Base-by-base conservation (phyloP, 306 rosid species). In the Sesbania bispinosa region DNA sequence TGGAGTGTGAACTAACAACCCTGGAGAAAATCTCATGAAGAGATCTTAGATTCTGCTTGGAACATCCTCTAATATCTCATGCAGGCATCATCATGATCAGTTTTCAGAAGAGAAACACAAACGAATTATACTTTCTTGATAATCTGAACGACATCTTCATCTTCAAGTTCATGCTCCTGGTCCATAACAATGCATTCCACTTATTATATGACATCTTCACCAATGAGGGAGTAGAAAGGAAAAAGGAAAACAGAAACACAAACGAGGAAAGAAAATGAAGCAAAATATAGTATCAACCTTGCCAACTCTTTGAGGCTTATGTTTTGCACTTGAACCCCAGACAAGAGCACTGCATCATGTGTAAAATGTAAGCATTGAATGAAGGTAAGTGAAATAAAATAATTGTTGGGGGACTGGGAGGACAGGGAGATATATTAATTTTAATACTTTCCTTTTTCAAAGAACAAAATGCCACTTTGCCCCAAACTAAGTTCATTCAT, bases 271-370 rank as follows among this genome's bases (percentile, higher is more conserved):
- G 65, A 29, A 19, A 52, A 73, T 16, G 45, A 50, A 2, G 26
- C 52, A 21, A 52, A 75, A 7, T 55, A 77, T 7, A 10, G 66
- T 46, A 86, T 45, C 58, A 38, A 89, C 96, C 97, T 86, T 95
- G 83, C 97, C 99, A 48, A 95, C 99, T 80, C 96, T 92, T 71
- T 94, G 99, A 41, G 99, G 97, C 84, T 94, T 91, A 88, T 94
- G 99, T 50, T 90, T 94, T 29, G 76, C 99, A 7, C 99, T 94
- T 18, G 96, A 94, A 30, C 99, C 99, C 96, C 97, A 89, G 65
- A 94, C 98, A 82, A 94, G 76, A 58, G 99, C 96, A 86, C 99
- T 89, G 91, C 62, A 82, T 63, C 50, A 74, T 71, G 62, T 26
- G 43, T 59, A 29, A 70, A 75, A 46, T 43, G 68, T 65, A 33